Evolutionary conservation across 768 basidiomycete genomes (phyloP).

Genomic region (Phlebiopsis gigantea): DNA sequence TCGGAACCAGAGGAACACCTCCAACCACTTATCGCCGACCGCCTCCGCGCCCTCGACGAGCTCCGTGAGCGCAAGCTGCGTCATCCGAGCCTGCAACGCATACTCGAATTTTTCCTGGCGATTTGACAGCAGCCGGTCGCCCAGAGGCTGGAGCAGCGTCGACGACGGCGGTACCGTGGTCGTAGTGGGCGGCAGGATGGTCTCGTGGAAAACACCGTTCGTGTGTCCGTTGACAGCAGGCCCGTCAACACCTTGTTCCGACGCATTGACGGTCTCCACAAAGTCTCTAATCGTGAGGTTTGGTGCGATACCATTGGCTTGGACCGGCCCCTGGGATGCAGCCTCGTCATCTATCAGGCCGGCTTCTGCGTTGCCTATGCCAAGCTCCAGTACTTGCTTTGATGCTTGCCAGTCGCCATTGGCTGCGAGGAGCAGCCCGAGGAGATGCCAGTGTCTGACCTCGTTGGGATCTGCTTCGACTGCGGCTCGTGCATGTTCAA

Average conservation of each 20-base stretch:
- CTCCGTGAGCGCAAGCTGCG: slow-evolving; percentile 77
- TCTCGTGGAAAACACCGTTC: background rate
- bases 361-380: slow-evolving; percentile 52
- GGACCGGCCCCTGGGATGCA: background rate
- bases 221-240: background rate
- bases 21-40: slow-evolving; percentile 76
- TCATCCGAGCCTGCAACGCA: slow-evolving; percentile 76
- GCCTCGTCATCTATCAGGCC: slow-evolving; percentile 31
- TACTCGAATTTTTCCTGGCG: slow-evolving; percentile 64
- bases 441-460: slow-evolving; percentile 84
- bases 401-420: slow-evolving; percentile 79
- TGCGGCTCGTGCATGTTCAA: slow-evolving; percentile 60
- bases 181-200: slow-evolving; percentile 28
- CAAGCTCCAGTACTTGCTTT: slow-evolving; percentile 70
- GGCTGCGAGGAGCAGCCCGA: slow-evolving; percentile 77
- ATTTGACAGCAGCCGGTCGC: slow-evolving; percentile 45
- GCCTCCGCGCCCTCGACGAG: slow-evolving; percentile 80
- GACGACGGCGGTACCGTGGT: slow-evolving; percentile 34
- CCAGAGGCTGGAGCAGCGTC: slow-evolving; percentile 39
- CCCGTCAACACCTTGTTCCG: background rate
- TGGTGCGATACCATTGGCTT: background rate
- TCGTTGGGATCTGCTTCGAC: slow-evolving; percentile 63
- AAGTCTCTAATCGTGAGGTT: slow-evolving; percentile 13
- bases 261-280: background rate
- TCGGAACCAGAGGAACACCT: slow-evolving; percentile 83